Evolutionary conservation across 2,329 filamentous ascomycete species (phyloP), one percentile per base, ranked within the genome.

Genomic region (Aspergillus proliferans): DNA sequence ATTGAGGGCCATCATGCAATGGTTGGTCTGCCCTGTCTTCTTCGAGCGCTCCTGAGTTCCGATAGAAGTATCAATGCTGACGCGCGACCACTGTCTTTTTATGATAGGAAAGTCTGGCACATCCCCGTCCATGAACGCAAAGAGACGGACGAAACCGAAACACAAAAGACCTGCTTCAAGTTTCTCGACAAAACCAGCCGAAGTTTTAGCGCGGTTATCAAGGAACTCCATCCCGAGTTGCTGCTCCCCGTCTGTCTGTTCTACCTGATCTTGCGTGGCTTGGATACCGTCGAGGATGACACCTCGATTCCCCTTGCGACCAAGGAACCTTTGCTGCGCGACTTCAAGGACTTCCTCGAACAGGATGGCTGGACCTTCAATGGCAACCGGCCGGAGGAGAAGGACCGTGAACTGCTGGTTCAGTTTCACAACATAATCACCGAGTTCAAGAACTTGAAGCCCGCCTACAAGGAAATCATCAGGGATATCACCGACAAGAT

Each of bases 261-360:
- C 79, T 98, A 98, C 75, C 82, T 98, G 24, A 82, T 89, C 47
- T 79, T 98, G 47, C 88, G 93, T 52, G 93, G 88, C 43, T 81
- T 98, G 45, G 93, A 98, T 71, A 98, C 93, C n/a, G 88, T 98
- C 52, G 93, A 98, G 73, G 93, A 98, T 76, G 93, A 98, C 71
- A 97, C 96, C 84, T 95, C 90, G 4, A 85, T 98, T 52, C 77
- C 86, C 2, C 74, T 92, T 36, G 79, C 81, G 56, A 84, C 80
- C 64, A 98, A 98, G 75, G 87, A 94, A 64, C 89, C 90, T 2
- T 72, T 96, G 49, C 76, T 98, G 52, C 83, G 92, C 53, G 78
- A 86, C 43, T 98, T 98, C 70, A 77, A 94, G 66, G 74, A 86
- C 48, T 79, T 85, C 56, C 78, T 97, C 63, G 85, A 89, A 58